Conservation (phyloP, 2,329 filamentous ascomycete species). For the Allantophomopsis lycopodina region DNA sequence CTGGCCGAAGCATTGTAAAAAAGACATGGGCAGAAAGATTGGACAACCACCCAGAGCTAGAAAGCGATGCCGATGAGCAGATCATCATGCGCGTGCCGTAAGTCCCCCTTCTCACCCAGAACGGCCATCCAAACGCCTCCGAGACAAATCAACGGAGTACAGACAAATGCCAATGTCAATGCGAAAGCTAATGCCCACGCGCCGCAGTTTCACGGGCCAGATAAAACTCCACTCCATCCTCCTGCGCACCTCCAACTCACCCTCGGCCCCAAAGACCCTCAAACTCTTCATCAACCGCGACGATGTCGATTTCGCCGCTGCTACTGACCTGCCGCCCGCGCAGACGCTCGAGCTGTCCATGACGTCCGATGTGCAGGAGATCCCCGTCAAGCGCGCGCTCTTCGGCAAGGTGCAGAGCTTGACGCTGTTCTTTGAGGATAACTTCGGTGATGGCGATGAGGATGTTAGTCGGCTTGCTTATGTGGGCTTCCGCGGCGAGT, state of each 20-base stretch:
- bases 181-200: background rate
- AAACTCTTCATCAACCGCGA: constrained; percentile 81
- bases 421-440: constrained; percentile 82
- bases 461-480: constrained; percentile 71
- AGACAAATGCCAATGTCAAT: background rate
- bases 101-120: constrained; percentile 18
- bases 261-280: constrained; percentile 65
- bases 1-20: constrained; percentile 63
- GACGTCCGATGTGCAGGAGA: constrained; percentile 71
- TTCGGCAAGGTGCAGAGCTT: constrained; percentile 80
- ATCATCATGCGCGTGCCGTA: constrained; percentile 86
- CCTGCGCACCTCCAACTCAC: constrained; percentile 61
- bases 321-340: constrained; percentile 53
- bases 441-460: constrained; percentile 69
- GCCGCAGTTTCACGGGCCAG: constrained; percentile 72
- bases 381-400: constrained; percentile 73
- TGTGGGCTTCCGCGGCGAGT: constrained; percentile 87
- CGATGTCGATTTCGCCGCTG: constrained; percentile 72
- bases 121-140: background rate
- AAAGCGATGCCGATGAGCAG: constrained; percentile 83
- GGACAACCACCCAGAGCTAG: constrained; percentile 56
- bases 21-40: constrained; percentile 87
- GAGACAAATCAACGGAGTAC: background rate
- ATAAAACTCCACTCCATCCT: constrained; percentile 85
- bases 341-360: constrained; percentile 69